phyloP scores from a whole-genome alignment of 352 stramenopile genomes.

The Globisporangium emineosum region DNA sequence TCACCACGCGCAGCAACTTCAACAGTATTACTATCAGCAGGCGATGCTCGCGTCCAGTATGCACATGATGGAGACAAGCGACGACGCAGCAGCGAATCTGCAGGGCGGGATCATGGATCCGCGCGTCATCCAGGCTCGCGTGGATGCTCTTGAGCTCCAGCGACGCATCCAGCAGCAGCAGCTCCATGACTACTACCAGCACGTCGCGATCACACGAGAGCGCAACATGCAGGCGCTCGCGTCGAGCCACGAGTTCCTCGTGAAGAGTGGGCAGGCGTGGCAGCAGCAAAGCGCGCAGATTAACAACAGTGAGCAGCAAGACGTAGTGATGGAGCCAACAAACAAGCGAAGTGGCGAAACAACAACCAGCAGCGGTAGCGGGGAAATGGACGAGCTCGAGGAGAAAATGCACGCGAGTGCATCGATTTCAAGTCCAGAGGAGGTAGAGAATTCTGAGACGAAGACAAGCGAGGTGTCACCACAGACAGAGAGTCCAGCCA shows the following conservation, averaged over 20 bases:
- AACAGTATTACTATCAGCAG: constrained; percentile 70
- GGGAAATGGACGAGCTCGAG: constrained; percentile 4
- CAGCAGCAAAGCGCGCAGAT: constrained; percentile 33
- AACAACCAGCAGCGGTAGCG: not conserved
- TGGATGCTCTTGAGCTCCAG: constrained; percentile 51
- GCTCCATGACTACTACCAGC: constrained; percentile 53
- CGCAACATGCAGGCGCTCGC: constrained; percentile 53
- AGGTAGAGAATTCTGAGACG: not conserved
- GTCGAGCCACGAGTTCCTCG: constrained; percentile 43
- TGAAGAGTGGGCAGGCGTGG: constrained; percentile 36
- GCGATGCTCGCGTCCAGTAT: constrained; percentile 40
- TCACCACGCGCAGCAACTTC: constrained; percentile 39
- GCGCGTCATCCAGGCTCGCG: constrained; percentile 54
- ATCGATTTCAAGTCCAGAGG: not conserved
- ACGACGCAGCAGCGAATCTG: constrained; percentile 20
- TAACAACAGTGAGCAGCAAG: constrained; percentile 7
- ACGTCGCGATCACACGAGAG: constrained; percentile 41
- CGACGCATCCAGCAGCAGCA: constrained; percentile 42
- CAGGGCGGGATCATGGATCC: constrained; percentile 56
- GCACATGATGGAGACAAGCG: constrained; percentile 22
- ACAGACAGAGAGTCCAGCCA: not conserved
- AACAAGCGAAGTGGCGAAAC: not conserved
- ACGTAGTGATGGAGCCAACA: not conserved
- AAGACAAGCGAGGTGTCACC: not conserved
- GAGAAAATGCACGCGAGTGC: constrained; percentile 8